Percentiles rank a stretch among this genome's conserved stretches.
These are phyloP conservation scores for Cladophialophora immunda DNA, from an alignment of 2,329 filamentous ascomycete genomes.

Conservation along the genomic window DNA sequence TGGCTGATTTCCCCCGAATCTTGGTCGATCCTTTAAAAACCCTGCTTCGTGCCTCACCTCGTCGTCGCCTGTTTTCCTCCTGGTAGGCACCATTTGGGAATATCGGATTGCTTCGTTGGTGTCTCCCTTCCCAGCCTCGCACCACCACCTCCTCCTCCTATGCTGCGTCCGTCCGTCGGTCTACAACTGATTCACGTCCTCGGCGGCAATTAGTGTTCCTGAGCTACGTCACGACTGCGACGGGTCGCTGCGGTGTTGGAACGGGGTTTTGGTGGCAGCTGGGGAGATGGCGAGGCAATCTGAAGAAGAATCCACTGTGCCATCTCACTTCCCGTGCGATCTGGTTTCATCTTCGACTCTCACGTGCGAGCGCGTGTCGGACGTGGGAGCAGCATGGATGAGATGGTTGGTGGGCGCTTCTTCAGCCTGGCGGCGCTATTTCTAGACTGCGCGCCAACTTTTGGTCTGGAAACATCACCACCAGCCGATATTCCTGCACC, in stretches of 20 bases:
- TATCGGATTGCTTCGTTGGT: slow-evolving; percentile 34
- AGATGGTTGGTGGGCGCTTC: slow-evolving; percentile 40
- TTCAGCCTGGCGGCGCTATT: slow-evolving; percentile 39
- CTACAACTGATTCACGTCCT: slow-evolving; percentile 10
- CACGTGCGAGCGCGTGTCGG: slow-evolving; percentile 38
- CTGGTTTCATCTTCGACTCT: slow-evolving; percentile 28
- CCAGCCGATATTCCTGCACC: slow-evolving; percentile 35
- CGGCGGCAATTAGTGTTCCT: slow-evolving; percentile 6
- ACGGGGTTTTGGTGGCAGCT: slow-evolving; percentile 19
- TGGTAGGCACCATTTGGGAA: slow-evolving; percentile 30
- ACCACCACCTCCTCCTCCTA: neutral
- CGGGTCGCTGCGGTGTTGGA: slow-evolving; percentile 12
- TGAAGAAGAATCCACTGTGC: slow-evolving; percentile 21
- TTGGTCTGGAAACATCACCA: slow-evolving; percentile 31
- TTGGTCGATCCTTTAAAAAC: slow-evolving; percentile 27
- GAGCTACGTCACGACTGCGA: slow-evolving; percentile 23
- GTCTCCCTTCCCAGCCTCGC: slow-evolving; percentile 28
- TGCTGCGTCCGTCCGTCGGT: slow-evolving; percentile 8
- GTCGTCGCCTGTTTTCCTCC: slow-evolving; percentile 17
- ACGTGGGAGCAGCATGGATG: slow-evolving; percentile 27
- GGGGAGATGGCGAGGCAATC: slow-evolving; percentile 33
- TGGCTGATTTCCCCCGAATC: slow-evolving; percentile 17
- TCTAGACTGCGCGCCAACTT: slow-evolving; percentile 36
- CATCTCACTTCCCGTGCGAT: slow-evolving; percentile 23
- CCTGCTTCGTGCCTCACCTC: slow-evolving; percentile 18